Evolutionary conservation across 305 asterid genomes (phyloP).

Genomic region (Fraxinus greggii): DNA sequence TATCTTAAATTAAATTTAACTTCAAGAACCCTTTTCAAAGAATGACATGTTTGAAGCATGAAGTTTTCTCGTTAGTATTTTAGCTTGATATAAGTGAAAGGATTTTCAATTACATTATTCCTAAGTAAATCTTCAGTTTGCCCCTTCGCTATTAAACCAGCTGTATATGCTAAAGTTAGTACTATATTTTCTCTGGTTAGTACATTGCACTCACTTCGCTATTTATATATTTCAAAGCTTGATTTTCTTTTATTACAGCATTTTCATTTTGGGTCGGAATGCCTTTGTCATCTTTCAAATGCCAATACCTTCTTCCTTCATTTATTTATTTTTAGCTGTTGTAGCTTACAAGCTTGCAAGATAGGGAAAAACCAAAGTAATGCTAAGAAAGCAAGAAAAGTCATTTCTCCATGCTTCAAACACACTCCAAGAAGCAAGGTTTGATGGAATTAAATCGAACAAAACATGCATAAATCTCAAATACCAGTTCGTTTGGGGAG

Average conservation of each 20-base stretch:
- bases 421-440: background rate
- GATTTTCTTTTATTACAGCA: background rate
- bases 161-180: background rate
- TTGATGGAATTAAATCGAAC: background rate
- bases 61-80: background rate
- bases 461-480: background rate
- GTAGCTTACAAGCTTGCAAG: background rate
- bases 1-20: background rate
- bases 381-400: background rate
- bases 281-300: background rate
- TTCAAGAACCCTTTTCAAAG: background rate
- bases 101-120: background rate
- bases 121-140: background rate
- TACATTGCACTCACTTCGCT: background rate
- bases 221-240: background rate
- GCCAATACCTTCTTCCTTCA: background rate
- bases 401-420: background rate
- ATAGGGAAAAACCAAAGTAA: background rate
- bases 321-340: background rate
- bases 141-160: background rate
- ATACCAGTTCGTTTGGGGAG: background rate
- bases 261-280: background rate
- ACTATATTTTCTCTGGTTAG: background rate
- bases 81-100: background rate
- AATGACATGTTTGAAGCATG: background rate